Evolutionary conservation across 2,329 filamentous ascomycete genomes (phyloP).

Genomic region (Pseudocercospora eumusae): DNA sequence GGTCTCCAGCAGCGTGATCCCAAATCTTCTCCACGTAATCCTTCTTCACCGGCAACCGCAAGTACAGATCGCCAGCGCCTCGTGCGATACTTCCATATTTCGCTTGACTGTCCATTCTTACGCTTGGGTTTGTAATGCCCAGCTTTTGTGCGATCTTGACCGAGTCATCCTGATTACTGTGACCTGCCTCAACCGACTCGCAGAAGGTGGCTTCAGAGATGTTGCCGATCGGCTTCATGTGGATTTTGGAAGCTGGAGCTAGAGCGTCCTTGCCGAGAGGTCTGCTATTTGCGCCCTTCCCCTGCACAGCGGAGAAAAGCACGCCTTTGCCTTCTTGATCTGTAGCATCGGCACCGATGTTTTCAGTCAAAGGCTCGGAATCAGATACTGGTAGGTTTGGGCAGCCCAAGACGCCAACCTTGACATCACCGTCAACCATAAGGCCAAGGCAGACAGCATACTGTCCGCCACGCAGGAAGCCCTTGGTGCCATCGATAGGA

Average conservation of each 20-base stretch:
- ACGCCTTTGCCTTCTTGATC: constrained; percentile 78
- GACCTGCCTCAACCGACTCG: constrained; percentile 90
- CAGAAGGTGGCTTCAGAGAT: constrained; percentile 86
- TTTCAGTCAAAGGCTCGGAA: constrained; percentile 66
- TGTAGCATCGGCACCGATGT: constrained; percentile 72
- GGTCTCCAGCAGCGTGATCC: constrained; percentile 94
- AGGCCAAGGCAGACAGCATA: constrained; percentile 93
- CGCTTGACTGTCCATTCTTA: constrained; percentile 96
- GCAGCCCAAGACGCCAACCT: constrained; percentile 91
- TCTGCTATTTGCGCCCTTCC: constrained; percentile 77
- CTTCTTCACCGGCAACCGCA: constrained; percentile 80
- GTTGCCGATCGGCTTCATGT: constrained; percentile 75
- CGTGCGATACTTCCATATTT: constrained; percentile 96
- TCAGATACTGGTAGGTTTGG: constrained; percentile 93
- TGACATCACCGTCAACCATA: constrained; percentile 89
- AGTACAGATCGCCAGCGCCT: constrained; percentile 91
- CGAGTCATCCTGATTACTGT: constrained; percentile 87
- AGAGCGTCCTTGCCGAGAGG: constrained; percentile 63
- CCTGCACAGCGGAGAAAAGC: constrained; percentile 79
- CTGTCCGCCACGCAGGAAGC: constrained; percentile 92
- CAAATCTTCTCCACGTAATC: constrained; percentile 99
- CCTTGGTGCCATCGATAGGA: constrained; percentile 97
- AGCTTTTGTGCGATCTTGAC: constrained; percentile 79
- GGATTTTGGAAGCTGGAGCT: constrained; percentile 62
- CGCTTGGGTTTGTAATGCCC: constrained; percentile 83